A percentile compares a stretch with the other conserved stretches of the same genome.
phyloP scores from a whole-genome alignment of 108 stramenopile genomes.

The Mayamaea pseudoterrestris region DNA sequence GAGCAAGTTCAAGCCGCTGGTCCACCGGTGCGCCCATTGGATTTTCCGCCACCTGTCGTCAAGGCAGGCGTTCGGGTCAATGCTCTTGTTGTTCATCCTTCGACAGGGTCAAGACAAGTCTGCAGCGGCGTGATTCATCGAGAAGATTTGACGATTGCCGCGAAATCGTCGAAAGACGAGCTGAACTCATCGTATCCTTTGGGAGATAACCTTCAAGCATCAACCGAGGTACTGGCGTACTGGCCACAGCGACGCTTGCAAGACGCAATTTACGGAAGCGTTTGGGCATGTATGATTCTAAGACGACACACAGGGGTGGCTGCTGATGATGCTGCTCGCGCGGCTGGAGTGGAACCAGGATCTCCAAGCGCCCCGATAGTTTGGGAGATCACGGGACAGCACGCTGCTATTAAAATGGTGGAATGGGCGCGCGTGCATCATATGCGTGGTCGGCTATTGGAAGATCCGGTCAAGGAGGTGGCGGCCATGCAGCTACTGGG shows the following conservation, averaged over 20 bases:
- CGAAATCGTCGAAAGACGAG: slow-evolving; percentile 1
- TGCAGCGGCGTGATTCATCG: slow-evolving; percentile 58
- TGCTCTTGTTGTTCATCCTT: slow-evolving; percentile 62
- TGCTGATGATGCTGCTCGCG: slow-evolving; percentile 68
- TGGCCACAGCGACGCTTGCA: slow-evolving; percentile 69
- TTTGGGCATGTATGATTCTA: slow-evolving; percentile 68
- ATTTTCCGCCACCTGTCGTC: slow-evolving; percentile 69
- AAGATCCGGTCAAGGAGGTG: slow-evolving; percentile 89
- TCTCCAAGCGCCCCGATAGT: slow-evolving; percentile 63
- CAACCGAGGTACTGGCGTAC: slow-evolving; percentile 37
- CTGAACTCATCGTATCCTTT: not conserved
- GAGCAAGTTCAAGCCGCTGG: slow-evolving; percentile 27
- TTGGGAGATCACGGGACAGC: slow-evolving; percentile 67
- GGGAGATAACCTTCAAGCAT: slow-evolving; percentile 1
- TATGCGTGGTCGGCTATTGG: slow-evolving; percentile 61
- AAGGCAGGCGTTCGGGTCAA: slow-evolving; percentile 56
- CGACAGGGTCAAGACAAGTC: slow-evolving; percentile 44
- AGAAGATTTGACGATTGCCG: slow-evolving; percentile 20
- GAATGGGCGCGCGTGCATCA: slow-evolving; percentile 74
- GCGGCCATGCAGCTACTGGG: slow-evolving; percentile 75
- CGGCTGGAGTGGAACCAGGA: slow-evolving; percentile 67
- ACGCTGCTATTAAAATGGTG: slow-evolving; percentile 86
- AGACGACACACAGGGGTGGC: slow-evolving; percentile 55
- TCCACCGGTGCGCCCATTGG: slow-evolving; percentile 49
- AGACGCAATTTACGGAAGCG: slow-evolving; percentile 78